Evolutionary conservation across 176 grass and related monocot genomes (phyloP).

Genomic region (Echinochloa phyllopogon): DNA sequence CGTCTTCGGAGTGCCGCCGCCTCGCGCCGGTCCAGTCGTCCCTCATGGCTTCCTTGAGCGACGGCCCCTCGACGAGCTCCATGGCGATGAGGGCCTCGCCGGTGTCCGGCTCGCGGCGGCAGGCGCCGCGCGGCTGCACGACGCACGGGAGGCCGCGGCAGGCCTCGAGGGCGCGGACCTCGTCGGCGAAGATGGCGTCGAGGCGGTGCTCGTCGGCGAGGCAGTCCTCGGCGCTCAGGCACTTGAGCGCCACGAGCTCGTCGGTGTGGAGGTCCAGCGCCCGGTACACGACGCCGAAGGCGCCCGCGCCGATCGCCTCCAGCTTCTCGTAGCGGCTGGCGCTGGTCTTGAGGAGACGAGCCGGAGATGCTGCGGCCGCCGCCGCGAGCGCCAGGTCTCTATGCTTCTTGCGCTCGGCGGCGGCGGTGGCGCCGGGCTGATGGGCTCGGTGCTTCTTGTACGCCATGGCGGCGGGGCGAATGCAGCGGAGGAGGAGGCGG

Average conservation of each 20-base stretch:
- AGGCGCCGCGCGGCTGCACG: neutral
- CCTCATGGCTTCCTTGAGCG: neutral
- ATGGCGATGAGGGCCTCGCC: neutral
- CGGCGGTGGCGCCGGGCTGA: neutral
- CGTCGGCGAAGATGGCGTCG: neutral
- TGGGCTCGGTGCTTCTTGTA: neutral
- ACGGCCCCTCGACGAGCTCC: neutral
- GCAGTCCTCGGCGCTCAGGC: neutral
- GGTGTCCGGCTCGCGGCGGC: neutral
- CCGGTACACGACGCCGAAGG: slow-evolving; percentile 2
- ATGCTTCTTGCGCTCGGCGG: neutral
- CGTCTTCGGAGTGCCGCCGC: neutral
- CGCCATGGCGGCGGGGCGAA: neutral
- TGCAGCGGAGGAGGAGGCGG: neutral
- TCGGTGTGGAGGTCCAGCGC: neutral
- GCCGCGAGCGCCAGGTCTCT: neutral
- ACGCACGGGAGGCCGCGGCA: neutral
- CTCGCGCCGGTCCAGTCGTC: no score
- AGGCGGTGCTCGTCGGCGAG: neutral
- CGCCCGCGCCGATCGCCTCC: neutral
- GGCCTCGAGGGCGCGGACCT: neutral
- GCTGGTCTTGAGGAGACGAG: neutral
- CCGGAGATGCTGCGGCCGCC: neutral
- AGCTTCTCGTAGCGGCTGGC: neutral
- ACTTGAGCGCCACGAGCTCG: neutral